Evolutionary conservation across 768 basidiomycete species (phyloP).

Genomic region (Hemileccinum rubropunctum): DNA sequence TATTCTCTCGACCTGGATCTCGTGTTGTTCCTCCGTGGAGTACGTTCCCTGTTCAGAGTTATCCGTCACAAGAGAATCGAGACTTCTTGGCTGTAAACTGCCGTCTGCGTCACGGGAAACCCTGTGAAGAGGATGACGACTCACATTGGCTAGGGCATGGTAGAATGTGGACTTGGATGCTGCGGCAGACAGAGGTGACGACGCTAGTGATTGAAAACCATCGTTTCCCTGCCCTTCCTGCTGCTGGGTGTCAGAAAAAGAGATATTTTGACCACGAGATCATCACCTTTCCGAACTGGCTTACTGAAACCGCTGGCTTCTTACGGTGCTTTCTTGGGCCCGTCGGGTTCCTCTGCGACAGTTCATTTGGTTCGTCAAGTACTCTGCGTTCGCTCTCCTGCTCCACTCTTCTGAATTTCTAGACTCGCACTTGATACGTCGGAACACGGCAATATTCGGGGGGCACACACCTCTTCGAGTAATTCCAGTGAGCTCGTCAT

Average conservation of each 20-base stretch:
- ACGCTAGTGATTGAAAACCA: constrained; percentile 14
- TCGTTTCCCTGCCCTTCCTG: constrained; percentile 23
- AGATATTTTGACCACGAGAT: background rate
- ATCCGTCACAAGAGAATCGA: constrained; percentile 43
- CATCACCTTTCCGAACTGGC: constrained; percentile 58
- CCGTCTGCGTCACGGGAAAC: constrained; percentile 9
- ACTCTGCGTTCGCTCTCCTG: constrained; percentile 53
- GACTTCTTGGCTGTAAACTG: constrained; percentile 40
- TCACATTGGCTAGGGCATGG: constrained; percentile 44
- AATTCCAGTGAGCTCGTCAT: constrained; percentile 26
- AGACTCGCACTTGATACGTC: background rate
- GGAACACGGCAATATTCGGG: background rate
- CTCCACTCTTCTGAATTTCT: constrained; percentile 62
- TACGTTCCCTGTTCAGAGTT: constrained; percentile 31
- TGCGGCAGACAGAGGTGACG: constrained; percentile 38
- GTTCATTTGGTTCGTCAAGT: constrained; percentile 29
- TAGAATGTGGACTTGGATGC: constrained; percentile 48
- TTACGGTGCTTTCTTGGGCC: constrained; percentile 34
- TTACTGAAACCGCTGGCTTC: constrained; percentile 55
- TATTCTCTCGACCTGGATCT: constrained; percentile 49
- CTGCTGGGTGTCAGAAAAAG: constrained; percentile 10
- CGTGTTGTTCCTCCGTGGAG: constrained; percentile 43
- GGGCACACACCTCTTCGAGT: constrained; percentile 28
- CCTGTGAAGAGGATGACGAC: background rate
- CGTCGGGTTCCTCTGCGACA: constrained; percentile 10